Percentiles rank a stretch among this genome's conserved stretches.
phyloP scores from a whole-genome alignment of 2,329 filamentous ascomycete species.

The Penicillium sp. region DNA sequence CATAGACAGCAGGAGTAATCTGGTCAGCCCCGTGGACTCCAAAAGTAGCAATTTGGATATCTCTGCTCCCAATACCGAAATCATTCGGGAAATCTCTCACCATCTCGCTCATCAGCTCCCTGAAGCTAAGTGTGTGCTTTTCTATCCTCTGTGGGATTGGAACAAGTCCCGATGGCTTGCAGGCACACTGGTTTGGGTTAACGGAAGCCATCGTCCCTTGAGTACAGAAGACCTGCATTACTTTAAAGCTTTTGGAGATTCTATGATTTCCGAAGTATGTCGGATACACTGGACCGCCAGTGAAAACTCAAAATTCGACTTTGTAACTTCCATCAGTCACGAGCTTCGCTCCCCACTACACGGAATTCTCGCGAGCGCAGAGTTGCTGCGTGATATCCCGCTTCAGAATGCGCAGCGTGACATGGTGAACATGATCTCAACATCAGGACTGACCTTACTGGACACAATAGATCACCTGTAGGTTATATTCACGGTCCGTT shows the following conservation, averaged over 20 bases:
- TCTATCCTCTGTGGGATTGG: constrained; percentile 37
- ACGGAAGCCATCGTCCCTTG: constrained; percentile 19
- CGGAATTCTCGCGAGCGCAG: constrained; percentile 50
- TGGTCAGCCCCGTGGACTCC: background rate
- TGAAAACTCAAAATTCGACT: constrained; percentile 52
- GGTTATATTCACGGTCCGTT: background rate
- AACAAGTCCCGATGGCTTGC: constrained; percentile 36
- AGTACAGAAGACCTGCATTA: constrained; percentile 33
- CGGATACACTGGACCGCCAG: constrained; percentile 33
- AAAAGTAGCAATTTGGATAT: background rate
- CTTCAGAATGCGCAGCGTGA: constrained; percentile 42
- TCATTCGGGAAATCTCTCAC: constrained; percentile 6
- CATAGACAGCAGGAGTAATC: constrained; percentile 1
- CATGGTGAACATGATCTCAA: constrained; percentile 50
- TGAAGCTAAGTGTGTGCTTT: constrained; percentile 27
- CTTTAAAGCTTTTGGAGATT: constrained; percentile 35
- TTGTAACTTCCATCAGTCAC: constrained; percentile 53
- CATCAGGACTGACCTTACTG: constrained; percentile 51
- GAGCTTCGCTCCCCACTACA: constrained; percentile 51
- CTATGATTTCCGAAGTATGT: constrained; percentile 36
- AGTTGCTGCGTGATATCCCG: constrained; percentile 49
- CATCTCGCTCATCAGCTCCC: constrained; percentile 23
- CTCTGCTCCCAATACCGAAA: background rate
- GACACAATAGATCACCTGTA: constrained; percentile 46
- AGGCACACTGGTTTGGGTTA: constrained; percentile 31